Evolutionary conservation across 164 flowering plant species (phyloP).

Genomic region (Cinnamomum micranthum): DNA sequence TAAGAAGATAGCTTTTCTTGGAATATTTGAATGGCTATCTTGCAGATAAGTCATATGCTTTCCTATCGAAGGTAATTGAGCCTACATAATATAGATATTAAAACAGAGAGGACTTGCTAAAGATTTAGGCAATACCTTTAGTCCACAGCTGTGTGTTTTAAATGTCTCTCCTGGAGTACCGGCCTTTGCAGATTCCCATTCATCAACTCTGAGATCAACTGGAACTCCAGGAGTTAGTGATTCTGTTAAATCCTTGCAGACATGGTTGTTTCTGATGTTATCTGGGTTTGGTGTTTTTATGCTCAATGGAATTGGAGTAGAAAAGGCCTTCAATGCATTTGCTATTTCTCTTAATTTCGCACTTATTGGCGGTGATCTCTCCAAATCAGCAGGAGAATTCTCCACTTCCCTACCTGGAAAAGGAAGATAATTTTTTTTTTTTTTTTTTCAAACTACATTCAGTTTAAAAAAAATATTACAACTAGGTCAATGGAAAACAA

Average conservation of each 20-base stretch:
- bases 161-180: slow-evolving; percentile 38
- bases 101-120: background rate
- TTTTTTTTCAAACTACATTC: too few species aligned
- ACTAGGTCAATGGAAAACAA: background rate
- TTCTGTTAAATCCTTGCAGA: slow-evolving; percentile 6
- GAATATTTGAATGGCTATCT: too few species aligned
- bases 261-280: background rate
- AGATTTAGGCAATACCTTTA: slow-evolving; percentile 39
- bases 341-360: slow-evolving; percentile 43
- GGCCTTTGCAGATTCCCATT: slow-evolving; percentile 14
- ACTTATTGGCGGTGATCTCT: slow-evolving; percentile 55
- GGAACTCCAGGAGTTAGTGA: slow-evolving; percentile 31
- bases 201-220: slow-evolving; percentile 9
- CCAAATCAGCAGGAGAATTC: slow-evolving; percentile 13
- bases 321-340: slow-evolving; percentile 39
- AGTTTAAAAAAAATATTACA: too few species aligned
- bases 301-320: slow-evolving; percentile 29
- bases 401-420: background rate
- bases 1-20: too few species aligned
- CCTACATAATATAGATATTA: background rate
- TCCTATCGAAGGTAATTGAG: too few species aligned
- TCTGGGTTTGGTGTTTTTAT: slow-evolving; percentile 16
- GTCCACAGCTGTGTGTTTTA: slow-evolving; percentile 30
- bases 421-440: background rate
- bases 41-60: too few species aligned